Conservation (phyloP, 2,329 filamentous ascomycete genomes). For the Arachnomyces sp. region DNA sequence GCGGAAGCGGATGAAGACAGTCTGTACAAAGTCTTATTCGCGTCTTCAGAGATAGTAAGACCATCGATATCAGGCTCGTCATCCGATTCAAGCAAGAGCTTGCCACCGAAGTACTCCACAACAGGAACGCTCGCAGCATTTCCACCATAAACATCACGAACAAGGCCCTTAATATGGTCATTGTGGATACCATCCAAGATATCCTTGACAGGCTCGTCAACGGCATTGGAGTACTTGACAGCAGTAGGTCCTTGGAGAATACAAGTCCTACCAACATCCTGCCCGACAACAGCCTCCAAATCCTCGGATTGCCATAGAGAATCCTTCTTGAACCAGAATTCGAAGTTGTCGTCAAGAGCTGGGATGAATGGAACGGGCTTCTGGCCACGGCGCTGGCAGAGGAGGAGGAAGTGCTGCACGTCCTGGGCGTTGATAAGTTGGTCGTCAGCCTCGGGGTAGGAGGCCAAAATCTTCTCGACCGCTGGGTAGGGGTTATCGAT, state of each 20-base stretch:
- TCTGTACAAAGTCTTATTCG: slow-evolving; percentile 73
- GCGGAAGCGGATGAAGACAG: slow-evolving; percentile 67
- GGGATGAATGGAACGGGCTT: slow-evolving; percentile 97
- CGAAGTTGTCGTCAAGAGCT: slow-evolving; percentile 90
- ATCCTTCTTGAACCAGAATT: slow-evolving; percentile 99
- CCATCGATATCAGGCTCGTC: slow-evolving; percentile 74
- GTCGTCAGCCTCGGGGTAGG: slow-evolving; percentile 76
- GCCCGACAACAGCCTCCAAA: slow-evolving; percentile 85
- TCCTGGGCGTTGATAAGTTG: slow-evolving; percentile 98
- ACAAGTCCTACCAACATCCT: slow-evolving; percentile 92
- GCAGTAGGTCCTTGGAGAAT: slow-evolving; percentile 93
- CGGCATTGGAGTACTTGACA: slow-evolving; percentile 76
- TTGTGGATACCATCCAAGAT: slow-evolving; percentile 89
- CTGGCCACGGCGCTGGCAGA: slow-evolving; percentile 85
- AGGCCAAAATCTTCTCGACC: slow-evolving; percentile 67
- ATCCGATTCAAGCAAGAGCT: slow-evolving; percentile 60
- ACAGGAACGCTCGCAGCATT: slow-evolving; percentile 68
- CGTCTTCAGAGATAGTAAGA: slow-evolving; percentile 71
- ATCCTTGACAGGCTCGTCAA: slow-evolving; percentile 90
- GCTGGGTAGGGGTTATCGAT: slow-evolving; percentile 72
- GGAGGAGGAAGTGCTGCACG: slow-evolving; percentile 88
- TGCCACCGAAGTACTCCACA: slow-evolving; percentile 92
- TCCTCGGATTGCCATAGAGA: slow-evolving; percentile 99
- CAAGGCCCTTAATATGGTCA: slow-evolving; percentile 71
- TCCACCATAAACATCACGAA: slow-evolving; percentile 68